Evolutionary conservation across 2,329 filamentous ascomycete genomes (phyloP), one percentile per base, ranked within the genome.

Genomic region (Ascochyta lentis): DNA sequence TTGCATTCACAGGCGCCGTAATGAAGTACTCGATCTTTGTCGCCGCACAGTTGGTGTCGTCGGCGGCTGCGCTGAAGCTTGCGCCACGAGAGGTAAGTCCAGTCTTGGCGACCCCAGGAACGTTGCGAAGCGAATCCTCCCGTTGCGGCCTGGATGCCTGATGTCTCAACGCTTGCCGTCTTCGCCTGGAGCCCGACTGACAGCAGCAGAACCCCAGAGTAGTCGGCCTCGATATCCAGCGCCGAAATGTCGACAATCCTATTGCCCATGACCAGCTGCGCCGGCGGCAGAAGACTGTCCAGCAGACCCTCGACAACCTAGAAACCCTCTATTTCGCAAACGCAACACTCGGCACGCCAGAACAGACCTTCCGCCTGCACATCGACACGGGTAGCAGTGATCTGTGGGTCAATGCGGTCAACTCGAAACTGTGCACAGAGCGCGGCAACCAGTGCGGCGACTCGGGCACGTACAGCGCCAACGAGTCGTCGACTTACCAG

Each of bases 401-500:
- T 74, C 73, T 88, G 9, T 88, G 85, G 85, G 79, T 83, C 34
- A 95, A 96, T 69, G 83, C 86, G 2, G 77, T 81, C 3, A 75
- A 73, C 44, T 93, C 90, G 0, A 54, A 67, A 0, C 74, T 90
- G 15, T 96, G 91, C 70, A 67, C 70, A 7, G 67, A 73, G 4
- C 65, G 70, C 1, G 71, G 73, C 1, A 69, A 80, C 13, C 82
- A 83, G 1, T 95, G 91, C 69, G 67, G 75, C 6, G 77, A 76
- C 16, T 83, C 85, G 1, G 91, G 90, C 13, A 86, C 86, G 1
- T 96, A 92, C 74, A 73, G 77, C 39, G 83, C 89, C 37, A 89
- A 90, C 70, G 76, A 80, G 1, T 96, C 92, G 0, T 91, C 89
- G 2, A 90, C 91, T 2, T 94, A 93, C 75, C 68, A 82, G 31